A percentile compares a stretch with the other conserved stretches of the same genome.
phyloP scores from a whole-genome alignment of 768 basidiomycete genomes.

The Arthromyces matolae region DNA sequence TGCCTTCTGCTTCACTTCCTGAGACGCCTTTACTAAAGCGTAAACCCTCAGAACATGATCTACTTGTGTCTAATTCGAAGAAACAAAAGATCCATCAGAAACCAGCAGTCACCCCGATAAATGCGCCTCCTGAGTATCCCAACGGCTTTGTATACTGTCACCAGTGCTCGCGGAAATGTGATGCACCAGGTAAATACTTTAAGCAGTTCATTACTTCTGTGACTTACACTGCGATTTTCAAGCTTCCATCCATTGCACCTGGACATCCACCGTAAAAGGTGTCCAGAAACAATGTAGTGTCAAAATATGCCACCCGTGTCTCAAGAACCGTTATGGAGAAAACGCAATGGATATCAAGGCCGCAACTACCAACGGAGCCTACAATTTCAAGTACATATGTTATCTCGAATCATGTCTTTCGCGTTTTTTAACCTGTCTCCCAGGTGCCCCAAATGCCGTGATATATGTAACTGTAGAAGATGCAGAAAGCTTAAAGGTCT shows the following conservation, averaged over 20 bases:
- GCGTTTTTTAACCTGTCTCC: neutral
- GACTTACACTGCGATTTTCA: neutral
- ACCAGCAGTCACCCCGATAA: slow-evolving; percentile 15
- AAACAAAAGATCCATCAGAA: slow-evolving; percentile 27
- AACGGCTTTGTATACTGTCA: slow-evolving; percentile 59
- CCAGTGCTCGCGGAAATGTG: slow-evolving; percentile 66
- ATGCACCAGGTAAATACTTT: slow-evolving; percentile 38
- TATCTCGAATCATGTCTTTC: neutral
- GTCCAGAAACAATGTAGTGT: slow-evolving; percentile 44
- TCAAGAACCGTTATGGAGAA: slow-evolving; percentile 65
- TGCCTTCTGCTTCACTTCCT: slow-evolving; percentile 20
- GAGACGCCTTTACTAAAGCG: slow-evolving; percentile 40
- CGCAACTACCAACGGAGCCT: slow-evolving; percentile 23
- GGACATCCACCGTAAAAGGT: slow-evolving; percentile 9
- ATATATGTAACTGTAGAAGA: slow-evolving; percentile 60
- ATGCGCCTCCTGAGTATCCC: slow-evolving; percentile 30
- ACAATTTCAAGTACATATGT: slow-evolving; percentile 51
- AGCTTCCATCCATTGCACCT: slow-evolving; percentile 35
- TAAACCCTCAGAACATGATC: slow-evolving; percentile 39
- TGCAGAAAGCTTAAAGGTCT: slow-evolving; percentile 66
- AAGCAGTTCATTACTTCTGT: slow-evolving; percentile 2
- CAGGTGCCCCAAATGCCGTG: slow-evolving; percentile 70
- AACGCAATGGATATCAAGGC: slow-evolving; percentile 42
- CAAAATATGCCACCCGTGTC: slow-evolving; percentile 63
- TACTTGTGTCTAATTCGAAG: slow-evolving; percentile 23